phyloP scores from a whole-genome alignment of 768 basidiomycete genomes.

The Mycena alexandri region DNA sequence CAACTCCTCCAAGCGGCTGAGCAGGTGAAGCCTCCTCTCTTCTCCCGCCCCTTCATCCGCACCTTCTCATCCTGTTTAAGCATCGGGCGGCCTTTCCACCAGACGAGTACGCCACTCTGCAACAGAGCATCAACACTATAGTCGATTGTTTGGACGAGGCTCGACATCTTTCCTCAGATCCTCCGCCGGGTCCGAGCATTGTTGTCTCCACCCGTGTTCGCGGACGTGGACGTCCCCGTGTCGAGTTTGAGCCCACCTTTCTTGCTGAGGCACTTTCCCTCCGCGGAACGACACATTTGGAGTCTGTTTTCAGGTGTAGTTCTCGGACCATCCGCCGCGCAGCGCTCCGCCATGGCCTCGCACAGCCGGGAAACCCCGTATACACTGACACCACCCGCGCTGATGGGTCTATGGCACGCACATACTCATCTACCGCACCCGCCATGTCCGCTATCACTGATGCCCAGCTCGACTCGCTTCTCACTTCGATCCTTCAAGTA shows the following conservation, averaged over 20 bases:
- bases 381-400: constrained; percentile 14
- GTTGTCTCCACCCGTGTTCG: constrained; percentile 27
- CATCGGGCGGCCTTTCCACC: too few relatives aligned
- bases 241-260: constrained; percentile 14
- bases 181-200: background rate
- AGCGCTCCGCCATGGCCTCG: constrained; percentile 35
- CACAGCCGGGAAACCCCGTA: constrained; percentile 15
- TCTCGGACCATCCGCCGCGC: constrained; percentile 29
- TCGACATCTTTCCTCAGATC: constrained; percentile 33
- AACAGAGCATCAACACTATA: constrained; percentile 34
- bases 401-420: constrained; percentile 3
- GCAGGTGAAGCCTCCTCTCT: too few relatives aligned
- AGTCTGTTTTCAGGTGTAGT: background rate
- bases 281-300: constrained; percentile 6
- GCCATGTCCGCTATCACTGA: constrained; percentile 36
- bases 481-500: constrained; percentile 21
- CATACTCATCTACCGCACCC: constrained; percentile 14
- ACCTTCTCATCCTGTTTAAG: too few relatives aligned
- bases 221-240: constrained; percentile 39
- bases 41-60: too few relatives aligned
- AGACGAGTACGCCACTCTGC: too few relatives aligned
- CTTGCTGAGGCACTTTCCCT: constrained; percentile 43
- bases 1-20: too few relatives aligned
- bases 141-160: constrained; percentile 36
- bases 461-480: constrained; percentile 30